phyloP scores from a whole-genome alignment of 164 flowering plant genomes.

The Buxus sempervirens region DNA sequence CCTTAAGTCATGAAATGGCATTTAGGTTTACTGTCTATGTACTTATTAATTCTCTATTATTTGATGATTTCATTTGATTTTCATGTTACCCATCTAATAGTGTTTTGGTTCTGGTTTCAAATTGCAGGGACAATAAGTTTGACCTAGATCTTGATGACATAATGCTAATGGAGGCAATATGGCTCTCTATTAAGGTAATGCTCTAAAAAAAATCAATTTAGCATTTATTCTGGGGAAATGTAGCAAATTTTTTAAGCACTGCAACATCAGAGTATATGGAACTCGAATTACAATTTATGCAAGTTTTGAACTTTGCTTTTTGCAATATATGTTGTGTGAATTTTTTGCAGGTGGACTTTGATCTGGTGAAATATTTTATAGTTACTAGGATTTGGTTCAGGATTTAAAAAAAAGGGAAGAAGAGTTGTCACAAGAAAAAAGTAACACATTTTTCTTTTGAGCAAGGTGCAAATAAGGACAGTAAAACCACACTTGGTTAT shows the following conservation, averaged over 20 bases:
- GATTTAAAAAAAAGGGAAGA: too few species aligned
- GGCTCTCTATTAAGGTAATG: constrained; percentile 94
- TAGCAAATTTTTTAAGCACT: not conserved
- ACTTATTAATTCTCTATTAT: too few species aligned
- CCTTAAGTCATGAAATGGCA: too few species aligned
- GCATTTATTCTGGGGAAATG: not conserved
- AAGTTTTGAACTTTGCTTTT: not conserved
- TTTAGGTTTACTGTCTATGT: too few species aligned
- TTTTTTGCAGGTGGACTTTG: too few species aligned
- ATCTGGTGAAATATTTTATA: too few species aligned
- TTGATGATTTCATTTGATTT: not conserved
- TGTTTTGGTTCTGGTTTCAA: constrained; percentile 5
- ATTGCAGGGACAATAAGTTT: constrained; percentile 77
- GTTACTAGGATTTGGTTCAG: too few species aligned
- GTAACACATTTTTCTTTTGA: too few species aligned
- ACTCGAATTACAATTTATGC: not conserved
- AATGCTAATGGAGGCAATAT: constrained; percentile 99
- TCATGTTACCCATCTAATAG: not conserved
- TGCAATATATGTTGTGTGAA: not conserved
- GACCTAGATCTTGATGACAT: constrained; percentile 89
- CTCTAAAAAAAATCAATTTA: not conserved
- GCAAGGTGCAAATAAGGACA: too few species aligned
- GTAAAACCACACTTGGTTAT: too few species aligned
- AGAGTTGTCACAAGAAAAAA: too few species aligned
- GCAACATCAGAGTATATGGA: not conserved